phyloP scores from a whole-genome alignment of 208 protist species.

The Trichomonas vaginalis region DNA sequence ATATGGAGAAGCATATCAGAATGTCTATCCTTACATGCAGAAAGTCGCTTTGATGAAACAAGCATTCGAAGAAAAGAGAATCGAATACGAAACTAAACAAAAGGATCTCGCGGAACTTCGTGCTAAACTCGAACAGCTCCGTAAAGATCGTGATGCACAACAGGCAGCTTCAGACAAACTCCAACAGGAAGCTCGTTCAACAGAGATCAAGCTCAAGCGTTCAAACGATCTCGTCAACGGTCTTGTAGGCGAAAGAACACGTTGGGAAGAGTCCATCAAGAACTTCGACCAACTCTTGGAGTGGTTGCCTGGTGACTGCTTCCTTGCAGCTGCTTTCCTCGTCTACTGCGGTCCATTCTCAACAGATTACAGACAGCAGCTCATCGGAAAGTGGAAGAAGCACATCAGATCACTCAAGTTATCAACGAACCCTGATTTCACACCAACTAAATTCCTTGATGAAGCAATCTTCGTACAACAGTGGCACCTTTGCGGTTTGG shows the following conservation, averaged over 20 bases:
- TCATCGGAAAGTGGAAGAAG: conserved; percentile 70
- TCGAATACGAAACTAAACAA: conserved; percentile 24
- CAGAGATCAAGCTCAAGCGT: conserved; percentile 80
- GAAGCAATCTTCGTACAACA: conserved; percentile 77
- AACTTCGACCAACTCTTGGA: conserved; percentile 61
- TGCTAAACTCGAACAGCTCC: background rate
- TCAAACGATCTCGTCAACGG: conserved; percentile 82
- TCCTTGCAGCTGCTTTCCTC: conserved; percentile 81
- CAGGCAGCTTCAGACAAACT: background rate
- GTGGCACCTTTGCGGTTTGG: conserved; percentile 84
- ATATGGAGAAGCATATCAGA: conserved; percentile 78
- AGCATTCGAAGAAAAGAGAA: conserved; percentile 15
- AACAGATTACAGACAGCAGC: conserved; percentile 64
- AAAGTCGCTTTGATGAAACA: conserved; percentile 43
- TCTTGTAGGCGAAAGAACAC: conserved; percentile 74
- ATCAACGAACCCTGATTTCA: conserved; percentile 48
- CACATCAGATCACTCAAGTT: conserved; percentile 35
- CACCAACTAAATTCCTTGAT: conserved; percentile 72
- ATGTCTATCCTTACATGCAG: conserved; percentile 65
- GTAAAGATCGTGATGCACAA: background rate
- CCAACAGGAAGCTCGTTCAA: conserved; percentile 58
- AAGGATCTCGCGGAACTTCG: conserved; percentile 40
- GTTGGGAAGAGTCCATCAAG: conserved; percentile 77
- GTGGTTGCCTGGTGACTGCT: conserved; percentile 76
- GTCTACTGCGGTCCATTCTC: conserved; percentile 87